Percentiles rank a stretch among this genome's conserved stretches.
phyloP scores from a whole-genome alignment of 331 rosid genomes.

The Phaseolus coccineus region DNA sequence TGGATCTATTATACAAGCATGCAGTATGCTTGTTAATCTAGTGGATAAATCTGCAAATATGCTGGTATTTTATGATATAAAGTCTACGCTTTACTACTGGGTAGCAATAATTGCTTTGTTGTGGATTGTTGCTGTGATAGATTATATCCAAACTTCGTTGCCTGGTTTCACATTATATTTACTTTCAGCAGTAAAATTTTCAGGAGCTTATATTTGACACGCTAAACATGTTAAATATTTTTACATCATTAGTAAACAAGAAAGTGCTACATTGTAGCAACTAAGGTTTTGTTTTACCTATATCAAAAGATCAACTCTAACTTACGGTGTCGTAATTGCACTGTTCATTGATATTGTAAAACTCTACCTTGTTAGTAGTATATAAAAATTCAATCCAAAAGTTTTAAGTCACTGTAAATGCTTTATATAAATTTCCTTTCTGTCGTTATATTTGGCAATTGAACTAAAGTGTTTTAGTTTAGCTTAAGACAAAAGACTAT shows the following conservation, averaged over 20 bases:
- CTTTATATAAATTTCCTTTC: background rate
- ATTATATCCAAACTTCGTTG: background rate
- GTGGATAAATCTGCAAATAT: conserved; percentile 10
- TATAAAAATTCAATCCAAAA: background rate
- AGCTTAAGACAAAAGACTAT: background rate
- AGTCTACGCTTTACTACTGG: background rate
- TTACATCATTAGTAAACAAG: background rate
- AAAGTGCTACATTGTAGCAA: background rate
- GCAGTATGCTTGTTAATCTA: conserved; percentile 9
- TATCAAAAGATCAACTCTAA: background rate
- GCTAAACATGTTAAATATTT: background rate
- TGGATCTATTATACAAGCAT: conserved; percentile 26
- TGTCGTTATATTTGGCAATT: background rate
- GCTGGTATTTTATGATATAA: background rate
- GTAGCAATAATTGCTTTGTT: background rate
- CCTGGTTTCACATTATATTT: background rate
- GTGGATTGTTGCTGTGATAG: background rate
- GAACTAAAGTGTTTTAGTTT: background rate
- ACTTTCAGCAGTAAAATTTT: background rate
- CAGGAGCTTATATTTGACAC: background rate
- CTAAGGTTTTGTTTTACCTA: background rate
- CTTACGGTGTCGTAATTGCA: background rate
- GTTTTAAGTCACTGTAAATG: conserved; percentile 7
- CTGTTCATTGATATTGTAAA: background rate
- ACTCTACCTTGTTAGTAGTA: background rate